These are phyloP conservation scores for Microascus cirrosus DNA, from an alignment of 2,329 filamentous ascomycete species.

Conservation along the genomic window DNA sequence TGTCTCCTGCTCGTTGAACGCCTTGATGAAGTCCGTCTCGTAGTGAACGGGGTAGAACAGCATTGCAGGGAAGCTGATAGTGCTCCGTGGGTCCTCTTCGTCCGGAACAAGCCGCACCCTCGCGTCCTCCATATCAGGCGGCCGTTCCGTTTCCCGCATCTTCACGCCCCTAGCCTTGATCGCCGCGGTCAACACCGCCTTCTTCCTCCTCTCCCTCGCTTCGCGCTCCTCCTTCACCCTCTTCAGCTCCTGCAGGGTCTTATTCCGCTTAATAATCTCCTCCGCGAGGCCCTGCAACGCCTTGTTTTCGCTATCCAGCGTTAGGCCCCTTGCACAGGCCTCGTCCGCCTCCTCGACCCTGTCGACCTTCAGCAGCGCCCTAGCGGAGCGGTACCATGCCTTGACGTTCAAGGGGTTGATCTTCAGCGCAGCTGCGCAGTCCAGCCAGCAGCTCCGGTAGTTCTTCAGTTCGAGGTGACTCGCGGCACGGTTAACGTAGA, in stretches of 20 bases:
- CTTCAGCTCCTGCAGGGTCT: slow-evolving; percentile 41
- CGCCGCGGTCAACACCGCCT: slow-evolving; percentile 51
- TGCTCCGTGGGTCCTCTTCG: slow-evolving; percentile 55
- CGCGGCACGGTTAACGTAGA: slow-evolving; percentile 78
- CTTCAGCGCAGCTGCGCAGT: slow-evolving; percentile 69
- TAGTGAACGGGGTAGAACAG: slow-evolving; percentile 75
- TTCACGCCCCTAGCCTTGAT: slow-evolving; percentile 60
- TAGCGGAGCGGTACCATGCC: slow-evolving; percentile 76
- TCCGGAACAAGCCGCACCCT: slow-evolving; percentile 58
- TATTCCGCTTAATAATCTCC: slow-evolving; percentile 52
- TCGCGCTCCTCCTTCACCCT: slow-evolving; percentile 43
- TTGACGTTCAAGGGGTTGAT: slow-evolving; percentile 78
- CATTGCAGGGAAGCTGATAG: slow-evolving; percentile 66
- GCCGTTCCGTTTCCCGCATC: slow-evolving; percentile 53
- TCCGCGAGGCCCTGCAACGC: slow-evolving; percentile 49
- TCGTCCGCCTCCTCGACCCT: slow-evolving; percentile 73
- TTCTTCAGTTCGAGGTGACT: slow-evolving; percentile 85
- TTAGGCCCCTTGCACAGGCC: slow-evolving; percentile 62
- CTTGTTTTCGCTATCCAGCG: slow-evolving; percentile 59
- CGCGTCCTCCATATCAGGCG: slow-evolving; percentile 84
- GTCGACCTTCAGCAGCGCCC: slow-evolving; percentile 67
- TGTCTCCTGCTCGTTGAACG: slow-evolving; percentile 65
- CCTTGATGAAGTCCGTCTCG: slow-evolving; percentile 85
- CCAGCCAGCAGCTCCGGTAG: slow-evolving; percentile 74
- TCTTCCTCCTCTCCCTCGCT: slow-evolving; percentile 43